Evolutionary conservation across 306 rosid species (phyloP).

Genomic region (Quercus alba): DNA sequence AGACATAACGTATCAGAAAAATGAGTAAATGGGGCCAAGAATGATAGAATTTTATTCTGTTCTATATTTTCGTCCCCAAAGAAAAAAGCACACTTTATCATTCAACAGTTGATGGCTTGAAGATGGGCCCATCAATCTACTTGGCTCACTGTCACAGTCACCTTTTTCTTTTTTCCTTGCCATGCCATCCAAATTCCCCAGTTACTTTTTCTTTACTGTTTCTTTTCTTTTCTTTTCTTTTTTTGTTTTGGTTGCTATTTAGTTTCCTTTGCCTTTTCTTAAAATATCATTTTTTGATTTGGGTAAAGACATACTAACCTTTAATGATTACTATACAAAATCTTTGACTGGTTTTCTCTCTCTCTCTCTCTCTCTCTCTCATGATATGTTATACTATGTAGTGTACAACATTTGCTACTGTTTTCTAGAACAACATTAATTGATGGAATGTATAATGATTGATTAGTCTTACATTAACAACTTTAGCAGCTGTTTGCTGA

Average conservation of each 20-base stretch:
- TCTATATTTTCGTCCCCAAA: constrained; percentile 27
- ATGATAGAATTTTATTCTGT: neutral
- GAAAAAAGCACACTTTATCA: constrained; percentile 57
- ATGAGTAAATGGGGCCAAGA: constrained; percentile 21
- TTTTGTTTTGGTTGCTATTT: constrained; percentile 33
- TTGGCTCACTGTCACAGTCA: constrained; percentile 63
- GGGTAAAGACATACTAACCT: constrained; percentile 55
- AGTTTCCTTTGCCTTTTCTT: constrained; percentile 63
- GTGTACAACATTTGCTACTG: neutral
- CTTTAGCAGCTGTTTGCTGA: neutral
- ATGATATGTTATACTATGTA: neutral
- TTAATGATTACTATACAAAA: constrained; percentile 77
- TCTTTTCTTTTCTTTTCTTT: constrained; percentile 23
- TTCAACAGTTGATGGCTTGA: constrained; percentile 38
- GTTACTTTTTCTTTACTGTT: constrained; percentile 66
- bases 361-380: constrained; percentile 5
- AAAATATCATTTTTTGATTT: constrained; percentile 84
- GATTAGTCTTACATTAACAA: neutral
- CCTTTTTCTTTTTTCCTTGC: constrained; percentile 57
- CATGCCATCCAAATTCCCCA: constrained; percentile 36
- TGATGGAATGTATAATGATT: too few species aligned
- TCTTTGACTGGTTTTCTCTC: constrained; percentile 62
- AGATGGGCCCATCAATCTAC: constrained; percentile 50
- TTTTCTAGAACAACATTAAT: too few species aligned
- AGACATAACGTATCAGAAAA: neutral